Evolutionary conservation across 2,329 filamentous ascomycete genomes (phyloP), one percentile per base, ranked within the genome.

Genomic region (Truncatella angustata): DNA sequence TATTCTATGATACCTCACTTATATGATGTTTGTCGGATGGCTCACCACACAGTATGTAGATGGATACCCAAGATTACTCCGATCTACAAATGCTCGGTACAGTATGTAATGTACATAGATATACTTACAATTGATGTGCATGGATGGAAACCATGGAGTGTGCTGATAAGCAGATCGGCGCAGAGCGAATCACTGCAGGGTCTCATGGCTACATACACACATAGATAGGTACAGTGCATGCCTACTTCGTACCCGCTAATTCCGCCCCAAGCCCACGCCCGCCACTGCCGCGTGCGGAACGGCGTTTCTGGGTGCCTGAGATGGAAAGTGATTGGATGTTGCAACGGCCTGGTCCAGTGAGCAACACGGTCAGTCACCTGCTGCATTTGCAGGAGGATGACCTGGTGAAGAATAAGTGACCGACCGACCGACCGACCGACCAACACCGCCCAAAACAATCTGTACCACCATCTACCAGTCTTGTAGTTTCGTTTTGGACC

Each of bases 371-470:
- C 28, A 32, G 7, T 34, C 32, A 18, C 7, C 11, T 18, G 6
- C 28, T 32, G 28, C 28, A 32, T 32, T 32, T 14, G 28, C 28
- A 32, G 7, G 28, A 32, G 28, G 7, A 32, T 7, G 28, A 7
- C 28, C 28, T 7, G 28, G 28, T n/a, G n/a, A n/a, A n/a, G n/a
- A n/a, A n/a, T n/a, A n/a, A 5, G 16, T 51, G 43, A 47, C 52
- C 49, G 43, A 39, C 35, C 21, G 48, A 49, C 49, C 9, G 42
- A 51, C 40, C 35, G 49, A 49, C 51, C 26, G 36, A 49, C 55
- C 52, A 21, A 40, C 28, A 32, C 28, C 28, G 28, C 28, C 28
- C 28, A 32, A 32, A 32, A 21, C 21, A 20, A 43, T 20, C 36
- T n/a, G n/a, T 16, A n/a, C 9, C 14, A 39, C 9, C 36, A 7